These are phyloP conservation scores for Parsonsia alboflavescens DNA, from an alignment of 257 asterid species.

Conservation along the genomic window DNA sequence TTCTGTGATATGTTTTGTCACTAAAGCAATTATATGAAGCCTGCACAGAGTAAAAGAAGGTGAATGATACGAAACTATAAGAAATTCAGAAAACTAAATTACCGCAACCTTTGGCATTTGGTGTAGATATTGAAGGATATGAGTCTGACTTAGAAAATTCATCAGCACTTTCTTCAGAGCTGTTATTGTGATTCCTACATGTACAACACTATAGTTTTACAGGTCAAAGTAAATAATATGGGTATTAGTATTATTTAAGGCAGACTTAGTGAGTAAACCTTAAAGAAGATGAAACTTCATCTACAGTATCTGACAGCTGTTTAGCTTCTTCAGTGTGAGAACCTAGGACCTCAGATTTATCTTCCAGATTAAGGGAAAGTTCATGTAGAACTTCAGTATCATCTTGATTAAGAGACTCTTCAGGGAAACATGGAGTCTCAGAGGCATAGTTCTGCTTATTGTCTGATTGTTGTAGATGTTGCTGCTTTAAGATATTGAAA, in stretches of 20 bases:
- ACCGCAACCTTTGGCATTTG: constrained; percentile 43
- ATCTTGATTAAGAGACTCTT: constrained; percentile 26
- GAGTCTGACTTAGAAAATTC: constrained; percentile 31
- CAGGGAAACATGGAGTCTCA: constrained; percentile 30
- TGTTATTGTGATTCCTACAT: neutral
- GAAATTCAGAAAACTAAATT: neutral
- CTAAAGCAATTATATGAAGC: neutral
- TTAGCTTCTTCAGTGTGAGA: constrained; percentile 26
- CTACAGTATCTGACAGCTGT: constrained; percentile 23
- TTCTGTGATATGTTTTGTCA: neutral
- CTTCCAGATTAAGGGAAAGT: constrained; percentile 25
- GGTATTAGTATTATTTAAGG: constrained; percentile 15
- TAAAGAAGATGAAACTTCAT: constrained; percentile 34
- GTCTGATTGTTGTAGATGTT: constrained; percentile 36
- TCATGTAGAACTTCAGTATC: constrained; percentile 25
- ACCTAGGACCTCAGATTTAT: constrained; percentile 33
- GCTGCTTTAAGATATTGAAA: constrained; percentile 66
- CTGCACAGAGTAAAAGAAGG: no score
- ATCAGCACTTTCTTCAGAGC: constrained; percentile 36
- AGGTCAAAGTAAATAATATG: constrained; percentile 16
- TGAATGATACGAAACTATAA: neutral
- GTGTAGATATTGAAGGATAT: constrained; percentile 27
- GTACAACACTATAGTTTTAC: constrained; percentile 4
- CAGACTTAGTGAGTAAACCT: constrained; percentile 36
- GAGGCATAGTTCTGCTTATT: constrained; percentile 25